Percentiles rank a stretch among this genome's conserved stretches.
These are phyloP conservation scores for Colletotrichum lupini DNA, from an alignment of 2,329 filamentous ascomycete species.

Conservation along the genomic window DNA sequence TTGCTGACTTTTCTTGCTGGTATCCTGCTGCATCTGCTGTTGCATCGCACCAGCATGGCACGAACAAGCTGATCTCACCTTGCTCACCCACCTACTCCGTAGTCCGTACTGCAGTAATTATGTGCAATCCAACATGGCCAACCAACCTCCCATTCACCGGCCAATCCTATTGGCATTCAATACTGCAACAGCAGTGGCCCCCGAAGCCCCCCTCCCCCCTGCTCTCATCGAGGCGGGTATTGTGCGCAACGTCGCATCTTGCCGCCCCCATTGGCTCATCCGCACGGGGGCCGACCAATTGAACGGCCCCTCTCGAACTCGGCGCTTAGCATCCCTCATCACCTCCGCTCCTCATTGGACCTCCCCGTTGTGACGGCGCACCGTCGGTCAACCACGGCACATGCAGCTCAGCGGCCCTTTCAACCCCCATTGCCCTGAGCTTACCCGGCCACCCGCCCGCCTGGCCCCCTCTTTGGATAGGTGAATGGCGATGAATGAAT, in stretches of 20 bases:
- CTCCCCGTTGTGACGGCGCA: slow-evolving; percentile 30
- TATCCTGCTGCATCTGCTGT: slow-evolving; percentile 7
- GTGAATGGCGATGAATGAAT: slow-evolving; percentile 12
- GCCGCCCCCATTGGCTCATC: slow-evolving; percentile 23
- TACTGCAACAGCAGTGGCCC: background rate
- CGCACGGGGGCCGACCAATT: slow-evolving; percentile 21
- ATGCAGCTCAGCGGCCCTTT: slow-evolving; percentile 29
- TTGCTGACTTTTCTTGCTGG: background rate
- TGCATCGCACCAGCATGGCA: slow-evolving; percentile 32
- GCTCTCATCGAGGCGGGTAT: slow-evolving; percentile 29
- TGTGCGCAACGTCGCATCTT: slow-evolving; percentile 29
- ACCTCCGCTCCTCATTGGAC: slow-evolving; percentile 30
- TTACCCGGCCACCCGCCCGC: slow-evolving; percentile 22
- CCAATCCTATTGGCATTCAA: background rate
- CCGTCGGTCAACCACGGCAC: slow-evolving; percentile 25
- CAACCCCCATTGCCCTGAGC: slow-evolving; percentile 24
- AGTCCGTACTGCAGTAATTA: background rate
- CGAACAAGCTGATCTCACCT: slow-evolving; percentile 21
- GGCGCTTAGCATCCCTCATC: slow-evolving; percentile 35
- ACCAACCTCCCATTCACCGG: background rate
- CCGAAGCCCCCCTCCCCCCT: slow-evolving; percentile 1
- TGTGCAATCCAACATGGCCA: slow-evolving; percentile 10
- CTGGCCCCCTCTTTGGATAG: slow-evolving; percentile 1
- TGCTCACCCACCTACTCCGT: background rate
- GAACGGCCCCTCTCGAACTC: slow-evolving; percentile 28